These are phyloP conservation scores for Candida michaelii DNA, from an alignment of 805 yeast species.

Conservation along the genomic window DNA sequence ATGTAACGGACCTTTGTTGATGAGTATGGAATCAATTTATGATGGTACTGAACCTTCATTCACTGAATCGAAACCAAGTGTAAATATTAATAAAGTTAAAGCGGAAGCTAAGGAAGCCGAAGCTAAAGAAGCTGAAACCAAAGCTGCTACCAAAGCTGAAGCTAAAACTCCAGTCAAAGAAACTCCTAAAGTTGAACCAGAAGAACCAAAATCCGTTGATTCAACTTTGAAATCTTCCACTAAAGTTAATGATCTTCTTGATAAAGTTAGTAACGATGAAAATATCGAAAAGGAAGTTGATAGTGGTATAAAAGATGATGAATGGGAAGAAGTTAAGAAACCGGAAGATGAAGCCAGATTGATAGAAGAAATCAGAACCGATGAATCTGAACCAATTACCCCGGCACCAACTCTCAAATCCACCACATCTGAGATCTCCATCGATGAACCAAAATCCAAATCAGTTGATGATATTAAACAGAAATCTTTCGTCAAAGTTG, in stretches of 20 bases:
- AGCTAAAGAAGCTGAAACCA: slow-evolving; percentile 19
- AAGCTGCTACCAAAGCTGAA: slow-evolving; percentile 13
- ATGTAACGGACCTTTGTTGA: slow-evolving; percentile 78
- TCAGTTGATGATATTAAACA: slow-evolving; percentile 7
- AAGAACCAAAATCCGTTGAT: slow-evolving; percentile 29
- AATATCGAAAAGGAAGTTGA: slow-evolving; percentile 35
- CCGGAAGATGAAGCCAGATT: slow-evolving; percentile 19
- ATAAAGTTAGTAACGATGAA: slow-evolving; percentile 38
- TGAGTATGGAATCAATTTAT: slow-evolving; percentile 72
- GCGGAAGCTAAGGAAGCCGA: slow-evolving; percentile 19
- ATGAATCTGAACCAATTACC: slow-evolving; percentile 10
- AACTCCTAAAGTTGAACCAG: slow-evolving; percentile 13
- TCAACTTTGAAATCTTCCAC: slow-evolving; percentile 36
- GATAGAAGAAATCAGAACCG: slow-evolving; percentile 11
- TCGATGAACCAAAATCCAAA: slow-evolving; percentile 12
- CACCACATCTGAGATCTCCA: slow-evolving; percentile 6
- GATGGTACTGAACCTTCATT: slow-evolving; percentile 67
- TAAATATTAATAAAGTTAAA: slow-evolving; percentile 26
- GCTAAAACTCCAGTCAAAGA: slow-evolving; percentile 13
- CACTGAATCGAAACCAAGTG: slow-evolving; percentile 38
- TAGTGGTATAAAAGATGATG: slow-evolving; percentile 33
- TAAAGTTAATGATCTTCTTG: slow-evolving; percentile 34
- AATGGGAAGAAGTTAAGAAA: slow-evolving; percentile 41
- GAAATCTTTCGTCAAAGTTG: not conserved
- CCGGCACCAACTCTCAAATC: slow-evolving; percentile 15